phyloP scores from a whole-genome alignment of 495 filamentous ascomycete genomes.

The Tuber umbilicatum region DNA sequence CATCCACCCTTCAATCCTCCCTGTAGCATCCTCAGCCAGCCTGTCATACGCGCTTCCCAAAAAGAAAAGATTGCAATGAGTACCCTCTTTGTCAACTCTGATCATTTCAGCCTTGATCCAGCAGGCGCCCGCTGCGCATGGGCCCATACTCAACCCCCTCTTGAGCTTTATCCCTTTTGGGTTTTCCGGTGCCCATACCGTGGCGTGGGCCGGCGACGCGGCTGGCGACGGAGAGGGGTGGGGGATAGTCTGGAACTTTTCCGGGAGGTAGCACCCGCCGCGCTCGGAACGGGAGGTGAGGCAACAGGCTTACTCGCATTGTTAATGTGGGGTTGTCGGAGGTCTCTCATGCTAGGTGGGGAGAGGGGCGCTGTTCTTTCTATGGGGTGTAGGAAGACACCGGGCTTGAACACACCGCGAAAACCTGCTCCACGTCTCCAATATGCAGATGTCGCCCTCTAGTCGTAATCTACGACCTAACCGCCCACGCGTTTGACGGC shows the following conservation, averaged over 20 bases:
- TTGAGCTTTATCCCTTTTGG: constrained; percentile 47
- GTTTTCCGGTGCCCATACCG: background rate
- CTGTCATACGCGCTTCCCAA: constrained; percentile 62
- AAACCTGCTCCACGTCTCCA: too few relatives aligned
- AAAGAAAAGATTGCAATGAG: constrained; percentile 79
- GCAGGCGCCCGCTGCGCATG: constrained; percentile 54
- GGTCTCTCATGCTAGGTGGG: too few relatives aligned
- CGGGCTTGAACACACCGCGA: too few relatives aligned
- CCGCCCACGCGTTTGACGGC: too few relatives aligned
- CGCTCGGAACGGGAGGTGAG: too few relatives aligned
- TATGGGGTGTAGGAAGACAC: too few relatives aligned
- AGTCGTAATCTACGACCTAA: too few relatives aligned
- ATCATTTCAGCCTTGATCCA: constrained; percentile 77
- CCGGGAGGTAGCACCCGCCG: too few relatives aligned
- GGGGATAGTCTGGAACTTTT: background rate
- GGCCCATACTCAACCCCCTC: constrained; percentile 73
- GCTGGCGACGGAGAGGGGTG: constrained; percentile 5
- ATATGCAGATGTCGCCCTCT: too few relatives aligned
- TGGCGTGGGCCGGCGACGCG: background rate
- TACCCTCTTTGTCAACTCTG: constrained; percentile 74
- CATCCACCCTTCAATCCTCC: constrained; percentile 66
- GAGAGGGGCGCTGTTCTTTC: too few relatives aligned
- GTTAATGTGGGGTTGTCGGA: too few relatives aligned
- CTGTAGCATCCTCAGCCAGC: constrained; percentile 67
- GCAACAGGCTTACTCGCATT: too few relatives aligned